These are phyloP conservation scores for Spizellomyces sp. DNA, from an alignment of 192 early-diverging fungal species.

Conservation along the genomic window DNA sequence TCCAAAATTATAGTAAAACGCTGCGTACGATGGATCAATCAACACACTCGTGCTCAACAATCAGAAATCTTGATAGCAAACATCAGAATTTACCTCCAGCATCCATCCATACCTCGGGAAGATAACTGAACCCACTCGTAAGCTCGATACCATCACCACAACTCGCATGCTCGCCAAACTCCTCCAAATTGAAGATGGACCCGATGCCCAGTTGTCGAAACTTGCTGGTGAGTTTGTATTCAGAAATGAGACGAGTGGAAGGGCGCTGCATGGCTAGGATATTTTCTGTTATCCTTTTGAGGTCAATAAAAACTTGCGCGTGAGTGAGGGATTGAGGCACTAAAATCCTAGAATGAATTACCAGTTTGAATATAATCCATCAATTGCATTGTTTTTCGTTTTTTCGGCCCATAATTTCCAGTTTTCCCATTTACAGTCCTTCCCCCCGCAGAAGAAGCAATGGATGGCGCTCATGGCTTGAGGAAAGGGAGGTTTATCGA, in stretches of 20 bases:
- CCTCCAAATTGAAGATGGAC: constrained; percentile 51
- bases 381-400: constrained; percentile 39
- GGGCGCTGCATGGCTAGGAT: constrained; percentile 55
- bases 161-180: constrained; percentile 42
- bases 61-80: too few relatives aligned
- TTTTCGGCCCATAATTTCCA: constrained; percentile 42
- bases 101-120: constrained; percentile 49
- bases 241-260: constrained; percentile 42
- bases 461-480: constrained; percentile 42
- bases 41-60: too few relatives aligned
- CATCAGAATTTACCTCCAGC: constrained; percentile 28
- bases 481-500: neutral
- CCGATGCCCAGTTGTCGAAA: constrained; percentile 33
- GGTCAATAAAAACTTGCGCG: neutral
- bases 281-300: constrained; percentile 41
- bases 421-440: constrained; percentile 52
- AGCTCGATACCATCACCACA: constrained; percentile 49
- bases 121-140: constrained; percentile 42
- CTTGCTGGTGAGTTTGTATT: constrained; percentile 24
- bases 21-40: constrained; percentile 5
- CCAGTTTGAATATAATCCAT: constrained; percentile 50
- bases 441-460: constrained; percentile 53
- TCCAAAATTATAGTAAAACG: constrained; percentile 52
- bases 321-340: neutral
- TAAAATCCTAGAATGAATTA: neutral